Conservation (phyloP, 2,329 filamentous ascomycete genomes). For the Talaromyces sp. region DNA sequence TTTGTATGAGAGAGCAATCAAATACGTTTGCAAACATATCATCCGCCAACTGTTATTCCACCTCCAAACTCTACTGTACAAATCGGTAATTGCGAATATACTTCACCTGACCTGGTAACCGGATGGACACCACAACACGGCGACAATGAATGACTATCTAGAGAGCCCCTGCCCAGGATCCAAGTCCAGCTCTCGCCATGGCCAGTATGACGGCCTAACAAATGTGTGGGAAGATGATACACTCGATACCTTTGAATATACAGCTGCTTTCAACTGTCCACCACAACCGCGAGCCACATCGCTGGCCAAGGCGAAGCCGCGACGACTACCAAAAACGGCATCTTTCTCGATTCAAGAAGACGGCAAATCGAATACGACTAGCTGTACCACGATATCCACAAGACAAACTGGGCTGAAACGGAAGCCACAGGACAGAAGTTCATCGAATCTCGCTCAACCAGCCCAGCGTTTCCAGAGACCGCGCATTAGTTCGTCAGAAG, state of each 20-base stretch:
- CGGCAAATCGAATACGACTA: constrained; percentile 18
- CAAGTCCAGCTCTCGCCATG: constrained; percentile 20
- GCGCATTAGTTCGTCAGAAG: constrained; percentile 28
- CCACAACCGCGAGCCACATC: constrained; percentile 35
- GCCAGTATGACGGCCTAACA: constrained; percentile 23
- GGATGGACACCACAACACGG: background rate
- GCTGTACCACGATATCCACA: constrained; percentile 9
- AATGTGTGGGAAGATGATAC: constrained; percentile 28
- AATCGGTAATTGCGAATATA: background rate
- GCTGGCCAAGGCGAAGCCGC: constrained; percentile 29
- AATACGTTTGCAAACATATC: background rate
- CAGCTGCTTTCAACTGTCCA: constrained; percentile 41
- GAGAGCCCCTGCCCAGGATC: constrained; percentile 35
- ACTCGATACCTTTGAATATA: constrained; percentile 30
- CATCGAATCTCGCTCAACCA: constrained; percentile 39
- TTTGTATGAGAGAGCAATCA: background rate
- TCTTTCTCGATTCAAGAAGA: constrained; percentile 43
- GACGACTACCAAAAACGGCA: constrained; percentile 27
- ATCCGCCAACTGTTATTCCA: background rate
- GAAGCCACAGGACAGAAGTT: constrained; percentile 24
- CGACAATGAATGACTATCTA: constrained; percentile 21
- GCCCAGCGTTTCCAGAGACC: constrained; percentile 39
- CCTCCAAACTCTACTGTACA: too few species aligned
- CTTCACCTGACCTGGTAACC: background rate
- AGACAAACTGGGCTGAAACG: constrained; percentile 20